Percentiles rank a stretch among this genome's conserved stretches.
Evolutionary conservation across 768 basidiomycete species (phyloP).

Genomic region (Tylopilus felleus): DNA sequence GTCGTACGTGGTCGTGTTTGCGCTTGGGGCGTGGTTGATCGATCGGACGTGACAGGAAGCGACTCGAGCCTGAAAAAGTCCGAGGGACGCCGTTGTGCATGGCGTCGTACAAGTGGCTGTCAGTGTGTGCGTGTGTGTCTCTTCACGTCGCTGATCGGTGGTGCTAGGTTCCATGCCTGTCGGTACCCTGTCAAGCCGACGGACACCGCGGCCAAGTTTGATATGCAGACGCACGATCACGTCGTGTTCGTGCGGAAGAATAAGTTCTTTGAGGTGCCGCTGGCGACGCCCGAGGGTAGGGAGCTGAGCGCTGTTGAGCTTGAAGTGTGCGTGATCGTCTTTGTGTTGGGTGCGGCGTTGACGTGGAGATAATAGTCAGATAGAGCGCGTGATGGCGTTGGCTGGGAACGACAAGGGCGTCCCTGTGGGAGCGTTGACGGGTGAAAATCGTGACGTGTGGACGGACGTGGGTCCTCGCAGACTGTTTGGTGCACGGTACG

Average conservation of each 20-base stretch:
- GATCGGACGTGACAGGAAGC: slow-evolving; percentile 42
- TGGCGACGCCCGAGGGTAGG: slow-evolving; percentile 56
- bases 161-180: slow-evolving; percentile 80
- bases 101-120: slow-evolving; percentile 94
- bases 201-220: slow-evolving; percentile 83
- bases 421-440: slow-evolving; percentile 79
- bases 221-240: slow-evolving; percentile 73
- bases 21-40: neutral
- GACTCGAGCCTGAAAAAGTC: slow-evolving; percentile 85
- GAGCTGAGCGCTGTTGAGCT: slow-evolving; percentile 80
- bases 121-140: slow-evolving; percentile 21
- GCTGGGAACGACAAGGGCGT: slow-evolving; percentile 48
- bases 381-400: slow-evolving; percentile 61
- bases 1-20: slow-evolving; percentile 42
- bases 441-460: slow-evolving; percentile 90
- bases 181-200: slow-evolving; percentile 81
- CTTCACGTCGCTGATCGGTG: neutral
- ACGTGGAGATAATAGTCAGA: slow-evolving; percentile 47
- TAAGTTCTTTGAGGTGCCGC: slow-evolving; percentile 81
- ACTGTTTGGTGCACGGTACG: neutral
- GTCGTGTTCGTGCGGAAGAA: slow-evolving; percentile 90
- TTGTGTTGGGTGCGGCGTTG: neutral
- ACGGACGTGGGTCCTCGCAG: slow-evolving; percentile 66
- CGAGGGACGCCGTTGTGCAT: slow-evolving; percentile 79
- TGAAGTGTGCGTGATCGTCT: slow-evolving; percentile 51